Base-by-base conservation (phyloP, 768 basidiomycete genomes). In the Boletus speciosus region DNA sequence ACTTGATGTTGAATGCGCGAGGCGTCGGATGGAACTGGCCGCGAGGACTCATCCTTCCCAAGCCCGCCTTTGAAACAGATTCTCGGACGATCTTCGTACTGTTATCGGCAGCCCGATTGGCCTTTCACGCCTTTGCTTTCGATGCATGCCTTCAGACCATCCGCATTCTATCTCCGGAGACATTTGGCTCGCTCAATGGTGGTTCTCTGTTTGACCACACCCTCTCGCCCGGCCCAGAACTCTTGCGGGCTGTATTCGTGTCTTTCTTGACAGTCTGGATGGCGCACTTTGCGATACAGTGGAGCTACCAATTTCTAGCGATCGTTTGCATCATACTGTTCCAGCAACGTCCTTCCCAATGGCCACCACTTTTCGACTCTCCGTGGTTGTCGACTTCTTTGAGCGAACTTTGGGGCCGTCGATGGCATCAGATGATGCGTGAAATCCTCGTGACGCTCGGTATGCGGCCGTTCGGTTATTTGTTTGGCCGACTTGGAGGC, bases 351-450 rank as follows among this genome's bases (percentile, higher is more conserved):
- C 77, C 78, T 0, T 70, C 68, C 3, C 73, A 81, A 45, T 87
- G 84, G 83, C 86, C 85, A 0, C 85, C 83, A 1, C 50, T 81
- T 14, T 86, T 86, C 67, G 65, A 79, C 49, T 41, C 69, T 7
- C 86, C 86, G 1, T 87, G 80, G 79, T 51, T 63, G 29, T 66
- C 81, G 5, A 80, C 79, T 3, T 85, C 84, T 2, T 63, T 88
- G 35, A 72, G 71, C 40, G 78, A 85, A 12, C 78, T 84, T 50
- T 88, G 86, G 86, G 72, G 78, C 0, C 66, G 59, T 54, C 72
- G 81, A 25, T 88, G 86, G 86, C 86, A 88, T 61, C 84, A 86
- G 61, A 58, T 82, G 14, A 81, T 86, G 65, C 76, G 85, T 23
- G 74, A 81, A 39, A 58, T 70, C 23, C 82, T 87, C 59, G 65